phyloP scores from a whole-genome alignment of 164 flowering plant species.

The Kingdonia uniflora region DNA sequence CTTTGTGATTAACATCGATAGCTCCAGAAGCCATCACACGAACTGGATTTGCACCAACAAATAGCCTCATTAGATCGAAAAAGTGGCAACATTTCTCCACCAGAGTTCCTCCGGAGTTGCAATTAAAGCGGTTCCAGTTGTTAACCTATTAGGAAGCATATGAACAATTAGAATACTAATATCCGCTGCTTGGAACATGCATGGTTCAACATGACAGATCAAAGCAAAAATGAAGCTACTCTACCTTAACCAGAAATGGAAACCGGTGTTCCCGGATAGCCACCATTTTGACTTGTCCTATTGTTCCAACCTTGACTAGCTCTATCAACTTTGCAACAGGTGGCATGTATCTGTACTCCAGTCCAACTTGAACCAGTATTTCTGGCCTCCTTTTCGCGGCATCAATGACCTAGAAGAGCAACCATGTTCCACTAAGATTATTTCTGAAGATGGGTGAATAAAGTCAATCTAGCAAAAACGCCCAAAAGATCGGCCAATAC shows the following conservation, averaged over 20 bases:
- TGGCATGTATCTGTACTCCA: conserved; percentile 98
- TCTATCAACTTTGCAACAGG: conserved; percentile 84
- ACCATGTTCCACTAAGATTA: not conserved
- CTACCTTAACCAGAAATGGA: conserved; percentile 90
- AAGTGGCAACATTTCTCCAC: conserved; percentile 99
- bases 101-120: conserved; percentile 82
- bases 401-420: conserved; percentile 45
- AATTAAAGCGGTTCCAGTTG: conserved; percentile 93
- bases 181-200: not conserved
- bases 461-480: no score
- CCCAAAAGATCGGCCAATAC: not conserved
- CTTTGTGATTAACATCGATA: conserved; percentile 90
- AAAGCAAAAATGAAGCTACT: no score
- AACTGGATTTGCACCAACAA: conserved; percentile 78
- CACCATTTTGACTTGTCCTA: conserved; percentile 86
- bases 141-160: conserved; percentile 43
- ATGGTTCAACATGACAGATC: not conserved
- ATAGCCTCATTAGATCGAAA: conserved; percentile 91
- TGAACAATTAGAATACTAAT: conserved; percentile 1
- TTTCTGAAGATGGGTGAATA: no score
- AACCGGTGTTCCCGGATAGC: conserved; percentile 89
- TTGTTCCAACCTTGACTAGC: conserved; percentile 52
- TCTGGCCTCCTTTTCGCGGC: conserved; percentile 76
- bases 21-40: conserved; percentile 98
- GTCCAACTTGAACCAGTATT: conserved; percentile 82